Evolutionary conservation across 345 rosid species (phyloP).

Genomic region (Litchi chinensis): DNA sequence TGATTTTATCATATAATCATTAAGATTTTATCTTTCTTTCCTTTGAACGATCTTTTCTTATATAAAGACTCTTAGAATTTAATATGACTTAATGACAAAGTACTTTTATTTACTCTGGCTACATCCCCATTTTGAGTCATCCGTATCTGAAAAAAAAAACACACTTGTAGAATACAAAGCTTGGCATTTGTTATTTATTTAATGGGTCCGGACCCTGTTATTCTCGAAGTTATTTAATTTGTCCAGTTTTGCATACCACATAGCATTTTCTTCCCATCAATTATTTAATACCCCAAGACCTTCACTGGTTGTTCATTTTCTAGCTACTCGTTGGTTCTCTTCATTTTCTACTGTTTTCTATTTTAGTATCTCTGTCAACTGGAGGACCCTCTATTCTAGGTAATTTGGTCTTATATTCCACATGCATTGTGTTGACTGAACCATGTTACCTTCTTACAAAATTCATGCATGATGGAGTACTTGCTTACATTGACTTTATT

Average conservation of each 20-base stretch:
- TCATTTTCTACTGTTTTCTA: constrained; percentile 17
- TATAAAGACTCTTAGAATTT: too few species aligned
- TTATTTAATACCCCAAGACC: constrained; percentile 10
- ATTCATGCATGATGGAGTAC: constrained; percentile 51
- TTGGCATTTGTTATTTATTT: background rate
- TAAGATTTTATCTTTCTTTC: background rate
- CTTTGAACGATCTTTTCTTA: too few species aligned
- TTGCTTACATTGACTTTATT: constrained; percentile 49
- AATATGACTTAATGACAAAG: too few species aligned
- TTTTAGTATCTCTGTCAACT: background rate
- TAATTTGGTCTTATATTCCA: constrained; percentile 37
- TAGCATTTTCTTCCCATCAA: background rate
- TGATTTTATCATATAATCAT: background rate
- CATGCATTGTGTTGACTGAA: constrained; percentile 66
- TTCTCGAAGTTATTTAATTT: constrained; percentile 19
- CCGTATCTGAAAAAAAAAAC: too few species aligned
- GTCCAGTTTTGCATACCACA: background rate
- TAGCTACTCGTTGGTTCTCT: constrained; percentile 11
- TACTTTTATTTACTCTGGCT: too few species aligned
- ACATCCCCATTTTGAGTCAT: too few species aligned
- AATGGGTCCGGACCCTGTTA: background rate
- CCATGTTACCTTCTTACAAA: constrained; percentile 67
- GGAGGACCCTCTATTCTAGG: constrained; percentile 16
- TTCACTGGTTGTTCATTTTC: constrained; percentile 11
- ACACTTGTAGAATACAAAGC: background rate